Evolutionary conservation across 768 basidiomycete species (phyloP), one percentile per base, ranked within the genome.

Genomic region (Termitomyces sp.): DNA sequence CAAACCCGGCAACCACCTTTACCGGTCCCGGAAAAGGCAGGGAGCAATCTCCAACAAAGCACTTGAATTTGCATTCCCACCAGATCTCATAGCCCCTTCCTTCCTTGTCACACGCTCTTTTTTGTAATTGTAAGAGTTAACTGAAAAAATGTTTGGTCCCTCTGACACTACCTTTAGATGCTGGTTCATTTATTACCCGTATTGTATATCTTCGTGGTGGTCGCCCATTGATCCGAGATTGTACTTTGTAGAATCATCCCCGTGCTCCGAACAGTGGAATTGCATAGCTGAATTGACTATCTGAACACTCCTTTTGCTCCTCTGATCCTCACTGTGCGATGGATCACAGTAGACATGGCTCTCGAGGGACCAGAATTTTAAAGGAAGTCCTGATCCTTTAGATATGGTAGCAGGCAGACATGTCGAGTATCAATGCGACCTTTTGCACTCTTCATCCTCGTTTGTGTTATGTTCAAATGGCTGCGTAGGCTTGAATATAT

Each of bases 31-130:
- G 70, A 9, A 75, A 73, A 56, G 73, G 70, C 44, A 70, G 63
- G 54, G 76, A 76, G 42, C 52, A 63, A 40, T 54, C 60, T 15
- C 59, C 64, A 19, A 58, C 69, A 62, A 75, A 70, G 61, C 67
- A 70, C 45, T 47, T 41, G 28, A 51, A 40, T 58, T 41, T 54
- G 6, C 56, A 58, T 17, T 37, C 59, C 26, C 61, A 64, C 26
- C 61, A 64, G 47, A 38, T 59, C 15, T 60, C 60, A 62, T 65
- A 59, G 38, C 9, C 11, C 30, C 52, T 10, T 56, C 45, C 52
- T 10, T 58, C 5, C 43, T 17, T 9, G 19, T 47, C 22, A 11
- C 21, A 22, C 38, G 21, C 41, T 38, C 40, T 6, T 51, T 28
- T 32, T 32, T 53, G 42, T 58, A 46, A 38, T 38, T 53, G 42